Evolutionary conservation across 2,329 filamentous ascomycete species (phyloP).

Genomic region (Scedosporium dehoogii): DNA sequence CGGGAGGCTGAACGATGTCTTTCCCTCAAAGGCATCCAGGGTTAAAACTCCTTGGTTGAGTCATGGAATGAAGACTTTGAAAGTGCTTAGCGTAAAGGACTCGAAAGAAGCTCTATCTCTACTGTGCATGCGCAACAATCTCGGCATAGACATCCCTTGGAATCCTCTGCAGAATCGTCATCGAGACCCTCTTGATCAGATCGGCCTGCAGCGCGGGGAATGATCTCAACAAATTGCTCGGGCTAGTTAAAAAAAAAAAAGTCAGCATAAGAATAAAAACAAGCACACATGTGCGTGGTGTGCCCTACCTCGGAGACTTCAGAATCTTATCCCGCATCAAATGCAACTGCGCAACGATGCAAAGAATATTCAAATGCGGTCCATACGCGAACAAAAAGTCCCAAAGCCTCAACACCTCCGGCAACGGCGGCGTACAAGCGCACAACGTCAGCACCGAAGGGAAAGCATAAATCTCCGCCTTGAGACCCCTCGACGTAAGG

Average conservation of each 20-base stretch:
- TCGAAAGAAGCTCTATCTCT: conserved; percentile 8
- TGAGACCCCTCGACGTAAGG: conserved; percentile 75
- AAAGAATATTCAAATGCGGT: conserved; percentile 86
- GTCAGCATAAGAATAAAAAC: background rate
- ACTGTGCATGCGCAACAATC: conserved; percentile 79
- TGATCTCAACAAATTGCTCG: conserved; percentile 82
- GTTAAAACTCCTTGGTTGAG: background rate
- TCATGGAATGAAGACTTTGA: background rate
- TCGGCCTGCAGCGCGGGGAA: conserved; percentile 78
- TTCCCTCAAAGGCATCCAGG: too few species aligned
- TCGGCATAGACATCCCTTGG: conserved; percentile 85
- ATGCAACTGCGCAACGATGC: conserved; percentile 90
- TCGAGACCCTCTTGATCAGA: conserved; percentile 73
- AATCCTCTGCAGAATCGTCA: conserved; percentile 81
- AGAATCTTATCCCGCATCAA: conserved; percentile 79
- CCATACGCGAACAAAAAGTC: conserved; percentile 97
- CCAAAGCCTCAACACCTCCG: conserved; percentile 88
- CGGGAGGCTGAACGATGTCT: too few species aligned
- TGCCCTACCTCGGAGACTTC: conserved; percentile 64
- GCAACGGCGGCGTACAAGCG: conserved; percentile 88
- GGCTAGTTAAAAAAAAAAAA: conserved; percentile 41
- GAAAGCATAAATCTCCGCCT: conserved; percentile 93
- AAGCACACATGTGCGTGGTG: too few species aligned
- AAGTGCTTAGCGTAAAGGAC: background rate
- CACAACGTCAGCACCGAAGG: conserved; percentile 90